Evolutionary conservation across 169 alveolate genomes (phyloP).

Genomic region (Amoebophrya sp.): DNA sequence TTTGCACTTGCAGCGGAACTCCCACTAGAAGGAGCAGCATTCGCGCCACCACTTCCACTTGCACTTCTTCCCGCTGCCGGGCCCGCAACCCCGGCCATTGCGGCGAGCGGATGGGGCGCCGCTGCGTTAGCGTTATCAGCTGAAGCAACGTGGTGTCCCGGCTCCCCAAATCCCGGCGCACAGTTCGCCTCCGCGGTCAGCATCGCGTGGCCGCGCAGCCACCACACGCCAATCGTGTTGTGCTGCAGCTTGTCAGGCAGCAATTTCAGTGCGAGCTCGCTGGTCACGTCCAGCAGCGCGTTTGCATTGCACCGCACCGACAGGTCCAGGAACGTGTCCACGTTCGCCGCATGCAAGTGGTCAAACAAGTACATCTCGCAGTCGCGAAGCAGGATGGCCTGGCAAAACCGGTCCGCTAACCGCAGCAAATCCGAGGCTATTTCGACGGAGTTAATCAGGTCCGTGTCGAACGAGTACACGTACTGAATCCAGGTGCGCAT

Average conservation of each 20-base stretch:
- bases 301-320: not conserved
- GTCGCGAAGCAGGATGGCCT: not conserved
- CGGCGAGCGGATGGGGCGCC: too few species aligned
- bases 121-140: too few species aligned
- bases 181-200: not conserved
- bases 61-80: too few species aligned
- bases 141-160: too few species aligned
- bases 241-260: not conserved
- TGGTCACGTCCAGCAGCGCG: not conserved
- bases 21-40: too few species aligned
- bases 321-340: not conserved
- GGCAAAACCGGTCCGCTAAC: not conserved
- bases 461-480: not conserved
- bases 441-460: not conserved
- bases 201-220: slow-evolving; percentile 3
- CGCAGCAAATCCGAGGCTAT: not conserved
- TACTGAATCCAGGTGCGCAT: not conserved
- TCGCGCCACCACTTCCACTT: too few species aligned
- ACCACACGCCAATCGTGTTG: not conserved
- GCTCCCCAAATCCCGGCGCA: not conserved
- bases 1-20: too few species aligned
- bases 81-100: too few species aligned
- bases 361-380: not conserved
- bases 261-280: not conserved
- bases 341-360: not conserved